Percentiles rank a stretch among this genome's conserved stretches.
phyloP scores from a whole-genome alignment of 805 yeast species.

The Candida ovalis region DNA sequence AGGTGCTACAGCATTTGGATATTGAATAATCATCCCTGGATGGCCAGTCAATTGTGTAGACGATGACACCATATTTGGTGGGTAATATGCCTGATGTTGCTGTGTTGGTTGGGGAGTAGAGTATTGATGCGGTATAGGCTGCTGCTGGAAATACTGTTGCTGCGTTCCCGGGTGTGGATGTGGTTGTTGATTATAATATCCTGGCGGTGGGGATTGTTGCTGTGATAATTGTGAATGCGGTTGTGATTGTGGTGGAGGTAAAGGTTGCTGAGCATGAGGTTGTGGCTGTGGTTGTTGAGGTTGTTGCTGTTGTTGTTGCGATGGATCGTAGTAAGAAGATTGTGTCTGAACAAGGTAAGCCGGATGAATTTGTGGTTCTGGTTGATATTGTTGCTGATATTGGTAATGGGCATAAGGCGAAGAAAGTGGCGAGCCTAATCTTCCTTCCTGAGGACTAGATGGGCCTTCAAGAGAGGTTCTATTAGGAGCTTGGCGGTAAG shows the following conservation, averaged over 20 bases:
- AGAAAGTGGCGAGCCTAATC: constrained; percentile 5
- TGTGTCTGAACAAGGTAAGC: not conserved
- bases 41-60: not conserved
- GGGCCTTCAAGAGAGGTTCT: not conserved
- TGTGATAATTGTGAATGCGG: not conserved
- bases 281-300: constrained; percentile 1
- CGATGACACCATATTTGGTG: not conserved
- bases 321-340: not conserved
- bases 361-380: not conserved
- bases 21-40: not conserved
- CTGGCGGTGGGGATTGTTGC: not conserved
- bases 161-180: constrained; percentile 1
- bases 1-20: not conserved
- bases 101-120: not conserved
- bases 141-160: not conserved
- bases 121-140: not conserved
- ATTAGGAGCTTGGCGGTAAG: constrained; percentile 1
- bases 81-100: not conserved
- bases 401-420: constrained; percentile 6
- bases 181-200: not conserved
- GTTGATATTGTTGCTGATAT: constrained; percentile 2
- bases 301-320: constrained; percentile 5
- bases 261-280: constrained; percentile 1
- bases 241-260: not conserved
- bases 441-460: constrained; percentile 1